Evolutionary conservation across 1,284 basidiomycete species (phyloP).

Genomic region (Pseudozyma tsukubaensis): DNA sequence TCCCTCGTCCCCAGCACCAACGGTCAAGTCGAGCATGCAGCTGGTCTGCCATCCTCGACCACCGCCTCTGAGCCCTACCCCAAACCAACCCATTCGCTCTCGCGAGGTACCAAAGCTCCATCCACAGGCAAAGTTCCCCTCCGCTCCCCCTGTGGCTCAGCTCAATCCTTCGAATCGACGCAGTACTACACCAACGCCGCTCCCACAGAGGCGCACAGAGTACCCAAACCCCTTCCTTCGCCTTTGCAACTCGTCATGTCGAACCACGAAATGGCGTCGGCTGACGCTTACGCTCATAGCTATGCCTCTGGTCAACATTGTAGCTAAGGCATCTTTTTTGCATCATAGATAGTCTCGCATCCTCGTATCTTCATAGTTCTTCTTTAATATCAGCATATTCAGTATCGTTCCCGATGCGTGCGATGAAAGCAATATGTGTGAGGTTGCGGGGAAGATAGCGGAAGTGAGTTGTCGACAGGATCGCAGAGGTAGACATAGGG

Average conservation of each 20-base stretch:
- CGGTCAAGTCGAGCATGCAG: not conserved
- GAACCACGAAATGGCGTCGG: slow-evolving; percentile 15
- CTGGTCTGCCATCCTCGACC: not conserved
- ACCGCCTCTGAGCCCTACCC: not conserved
- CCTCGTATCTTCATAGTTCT: not conserved
- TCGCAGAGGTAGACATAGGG: too few relatives aligned
- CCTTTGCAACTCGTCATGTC: slow-evolving; percentile 29
- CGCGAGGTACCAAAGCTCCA: too few relatives aligned
- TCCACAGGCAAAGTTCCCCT: slow-evolving; percentile 2
- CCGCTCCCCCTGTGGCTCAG: not conserved
- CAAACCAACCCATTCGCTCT: too few relatives aligned
- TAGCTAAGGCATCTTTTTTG: slow-evolving; percentile 13
- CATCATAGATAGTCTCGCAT: slow-evolving; percentile 1
- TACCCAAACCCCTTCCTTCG: slow-evolving; percentile 20
- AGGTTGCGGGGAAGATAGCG: too few relatives aligned
- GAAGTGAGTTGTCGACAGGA: too few relatives aligned
- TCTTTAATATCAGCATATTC: not conserved
- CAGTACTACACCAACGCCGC: not conserved
- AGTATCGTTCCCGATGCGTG: too few relatives aligned
- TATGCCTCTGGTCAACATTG: slow-evolving; percentile 21
- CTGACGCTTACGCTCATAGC: slow-evolving; percentile 3
- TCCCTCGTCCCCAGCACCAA: not conserved
- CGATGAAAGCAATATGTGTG: too few relatives aligned
- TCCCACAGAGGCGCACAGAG: slow-evolving; percentile 1
- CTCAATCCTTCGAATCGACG: not conserved